Evolutionary conservation across 2,329 filamentous ascomycete species (phyloP).

Genomic region (Fusarium phyllophilum): DNA sequence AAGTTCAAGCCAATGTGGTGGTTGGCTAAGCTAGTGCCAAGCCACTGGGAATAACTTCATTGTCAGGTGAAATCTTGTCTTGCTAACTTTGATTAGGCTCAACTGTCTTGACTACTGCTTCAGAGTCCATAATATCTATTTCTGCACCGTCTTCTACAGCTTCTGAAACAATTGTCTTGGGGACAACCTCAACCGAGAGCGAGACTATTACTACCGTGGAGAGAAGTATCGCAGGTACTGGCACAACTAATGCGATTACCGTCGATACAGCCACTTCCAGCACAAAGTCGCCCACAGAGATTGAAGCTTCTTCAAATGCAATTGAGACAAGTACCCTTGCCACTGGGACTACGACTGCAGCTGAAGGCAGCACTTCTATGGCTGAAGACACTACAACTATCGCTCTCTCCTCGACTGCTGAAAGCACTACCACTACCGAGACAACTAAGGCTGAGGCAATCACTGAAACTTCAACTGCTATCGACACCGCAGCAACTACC

Average conservation of each 20-base stretch:
- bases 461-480: accelerated
- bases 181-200: background rate
- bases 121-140: background rate
- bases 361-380: background rate
- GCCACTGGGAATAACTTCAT: background rate
- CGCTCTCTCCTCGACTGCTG: accelerated
- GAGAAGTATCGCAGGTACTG: background rate
- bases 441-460: accelerated
- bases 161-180: background rate
- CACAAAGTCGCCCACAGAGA: background rate
- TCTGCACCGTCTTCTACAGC: background rate
- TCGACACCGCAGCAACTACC: accelerated
- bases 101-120: background rate
- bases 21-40: background rate
- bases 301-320: too few relatives aligned
- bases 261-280: background rate
- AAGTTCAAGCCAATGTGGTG: background rate
- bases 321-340: background rate
- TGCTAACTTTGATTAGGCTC: background rate
- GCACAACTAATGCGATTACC: background rate
- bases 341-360: background rate
- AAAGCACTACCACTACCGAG: accelerated
- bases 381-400: background rate
- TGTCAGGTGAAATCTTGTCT: background rate
- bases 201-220: accelerated